phyloP scores from a whole-genome alignment of 2,329 filamentous ascomycete genomes.

The Aspergillus pseudoglaucus region DNA sequence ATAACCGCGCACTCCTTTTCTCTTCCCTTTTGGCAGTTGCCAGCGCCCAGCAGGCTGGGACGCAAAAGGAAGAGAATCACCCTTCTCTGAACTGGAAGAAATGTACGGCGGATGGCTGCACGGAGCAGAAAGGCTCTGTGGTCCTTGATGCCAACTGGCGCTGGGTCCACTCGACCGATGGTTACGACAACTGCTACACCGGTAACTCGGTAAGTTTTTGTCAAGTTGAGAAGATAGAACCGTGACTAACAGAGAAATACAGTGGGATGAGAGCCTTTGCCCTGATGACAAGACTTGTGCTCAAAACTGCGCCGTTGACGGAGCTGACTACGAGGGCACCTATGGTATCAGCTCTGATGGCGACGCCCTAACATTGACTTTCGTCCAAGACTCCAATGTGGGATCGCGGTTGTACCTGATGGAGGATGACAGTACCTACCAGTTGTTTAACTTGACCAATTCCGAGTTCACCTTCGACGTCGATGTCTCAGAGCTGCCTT shows the following conservation, averaged over 20 bases:
- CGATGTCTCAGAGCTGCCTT: constrained; percentile 61
- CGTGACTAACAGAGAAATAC: background rate
- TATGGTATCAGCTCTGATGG: constrained; percentile 49
- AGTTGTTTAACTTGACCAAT: constrained; percentile 58
- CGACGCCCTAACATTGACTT: constrained; percentile 43
- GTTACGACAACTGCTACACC: constrained; percentile 51
- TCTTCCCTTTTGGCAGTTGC: constrained; percentile 19
- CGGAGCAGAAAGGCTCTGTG: constrained; percentile 46
- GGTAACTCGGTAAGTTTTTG: constrained; percentile 36
- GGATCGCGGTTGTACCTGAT: constrained; percentile 59
- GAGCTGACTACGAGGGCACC: constrained; percentile 47
- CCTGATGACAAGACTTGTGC: constrained; percentile 46
- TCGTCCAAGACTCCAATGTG: constrained; percentile 39
- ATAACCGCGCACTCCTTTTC: constrained; percentile 25
- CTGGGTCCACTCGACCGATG: constrained; percentile 46
- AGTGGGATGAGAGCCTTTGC: constrained; percentile 44
- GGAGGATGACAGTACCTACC: constrained; percentile 53
- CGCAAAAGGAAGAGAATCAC: constrained; percentile 32
- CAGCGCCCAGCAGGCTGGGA: constrained; percentile 28
- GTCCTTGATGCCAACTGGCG: constrained; percentile 55
- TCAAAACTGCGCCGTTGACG: constrained; percentile 51
- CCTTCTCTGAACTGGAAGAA: constrained; percentile 49
- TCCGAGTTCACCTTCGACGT: constrained; percentile 68
- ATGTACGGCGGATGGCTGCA: constrained; percentile 50
- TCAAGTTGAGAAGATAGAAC: background rate